A percentile compares a stretch with the other conserved stretches of the same genome.
phyloP scores from a whole-genome alignment of 306 rosid species.

The Ziziphus jujuba region DNA sequence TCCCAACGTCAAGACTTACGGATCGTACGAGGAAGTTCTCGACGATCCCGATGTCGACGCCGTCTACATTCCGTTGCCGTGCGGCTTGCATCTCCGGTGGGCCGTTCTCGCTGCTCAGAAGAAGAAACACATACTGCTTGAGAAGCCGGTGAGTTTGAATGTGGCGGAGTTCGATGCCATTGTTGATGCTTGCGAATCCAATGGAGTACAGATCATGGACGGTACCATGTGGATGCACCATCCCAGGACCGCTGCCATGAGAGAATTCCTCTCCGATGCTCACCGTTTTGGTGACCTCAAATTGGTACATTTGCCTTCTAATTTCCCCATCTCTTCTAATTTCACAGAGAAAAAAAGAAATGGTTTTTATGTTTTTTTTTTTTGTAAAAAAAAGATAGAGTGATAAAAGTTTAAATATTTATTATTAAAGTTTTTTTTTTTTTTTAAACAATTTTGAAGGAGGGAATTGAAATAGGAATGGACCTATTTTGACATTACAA shows the following conservation, averaged over 20 bases:
- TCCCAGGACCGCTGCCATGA: conserved; percentile 77
- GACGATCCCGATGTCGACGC: conserved; percentile 75
- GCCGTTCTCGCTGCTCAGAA: conserved; percentile 26
- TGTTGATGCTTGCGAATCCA: conserved; percentile 62
- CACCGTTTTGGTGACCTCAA: conserved; percentile 75
- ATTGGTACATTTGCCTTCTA: conserved; percentile 49
- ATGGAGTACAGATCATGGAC: conserved; percentile 92
- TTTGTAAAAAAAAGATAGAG: no score
- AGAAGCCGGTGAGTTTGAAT: conserved; percentile 84
- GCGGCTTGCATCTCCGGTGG: conserved; percentile 68
- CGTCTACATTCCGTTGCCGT: conserved; percentile 81
- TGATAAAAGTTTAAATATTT: no score
- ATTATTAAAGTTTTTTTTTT: no score
- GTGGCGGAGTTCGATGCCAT: conserved; percentile 68
- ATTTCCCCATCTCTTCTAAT: neutral
- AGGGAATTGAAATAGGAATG: no score
- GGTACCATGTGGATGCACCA: conserved; percentile 97
- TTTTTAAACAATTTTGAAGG: no score
- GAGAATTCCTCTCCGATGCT: conserved; percentile 52
- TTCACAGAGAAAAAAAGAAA: no score
- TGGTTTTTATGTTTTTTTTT: no score
- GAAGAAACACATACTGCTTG: conserved; percentile 77
- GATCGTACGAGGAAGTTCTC: conserved; percentile 63
- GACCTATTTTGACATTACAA: no score
- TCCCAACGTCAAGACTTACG: conserved; percentile 54